These are phyloP conservation scores for Saccharomyces hybrid DNA, from an alignment of 1,139 yeast genomes.

Conservation along the genomic window DNA sequence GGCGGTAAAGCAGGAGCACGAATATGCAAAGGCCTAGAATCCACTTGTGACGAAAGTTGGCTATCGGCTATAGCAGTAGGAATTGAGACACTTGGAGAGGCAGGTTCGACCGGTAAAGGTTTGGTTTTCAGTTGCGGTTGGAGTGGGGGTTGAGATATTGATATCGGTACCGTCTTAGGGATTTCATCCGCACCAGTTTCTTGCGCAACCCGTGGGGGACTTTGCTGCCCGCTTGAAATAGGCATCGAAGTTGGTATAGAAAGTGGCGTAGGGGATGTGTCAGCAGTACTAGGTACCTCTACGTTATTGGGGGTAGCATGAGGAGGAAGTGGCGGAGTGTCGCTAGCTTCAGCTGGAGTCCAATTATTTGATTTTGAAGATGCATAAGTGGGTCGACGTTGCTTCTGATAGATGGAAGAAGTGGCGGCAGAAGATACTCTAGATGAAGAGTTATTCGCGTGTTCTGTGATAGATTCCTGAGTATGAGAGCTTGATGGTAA, in stretches of 20 bases:
- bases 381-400: not conserved
- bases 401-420: not conserved
- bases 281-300: not conserved
- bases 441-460: not conserved
- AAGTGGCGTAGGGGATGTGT: not conserved
- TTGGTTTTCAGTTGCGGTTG: constrained; percentile 13
- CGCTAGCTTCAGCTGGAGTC: not conserved
- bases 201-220: not conserved
- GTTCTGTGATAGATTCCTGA: constrained; percentile 12
- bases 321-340: not conserved
- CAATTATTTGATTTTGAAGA: not conserved
- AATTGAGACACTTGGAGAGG: not conserved
- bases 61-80: constrained; percentile 1
- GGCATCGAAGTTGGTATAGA: not conserved
- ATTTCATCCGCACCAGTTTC: not conserved
- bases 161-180: constrained; percentile 5
- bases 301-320: not conserved
- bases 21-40: constrained; percentile 16
- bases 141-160: constrained; percentile 21
- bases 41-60: not conserved
- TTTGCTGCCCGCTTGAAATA: not conserved
- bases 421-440: not conserved
- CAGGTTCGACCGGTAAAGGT: constrained; percentile 11
- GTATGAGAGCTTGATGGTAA: constrained; percentile 6
- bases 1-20: constrained; percentile 42